Percentiles rank a stretch among this genome's conserved stretches.
Conservation (phyloP, 768 basidiomycete species). For the Ramaria sp. region DNA sequence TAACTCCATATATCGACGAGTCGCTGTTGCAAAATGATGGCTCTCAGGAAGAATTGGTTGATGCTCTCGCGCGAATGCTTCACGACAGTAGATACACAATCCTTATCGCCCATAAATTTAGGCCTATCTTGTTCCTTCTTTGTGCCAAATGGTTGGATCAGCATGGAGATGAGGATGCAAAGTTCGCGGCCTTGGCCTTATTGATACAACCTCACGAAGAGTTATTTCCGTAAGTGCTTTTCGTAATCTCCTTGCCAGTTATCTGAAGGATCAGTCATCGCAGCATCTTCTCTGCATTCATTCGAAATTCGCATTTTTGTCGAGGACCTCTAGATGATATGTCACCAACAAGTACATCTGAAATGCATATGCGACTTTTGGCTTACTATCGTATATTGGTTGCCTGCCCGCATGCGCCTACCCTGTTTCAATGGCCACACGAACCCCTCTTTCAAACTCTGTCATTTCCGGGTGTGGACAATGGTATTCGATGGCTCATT, state of each 20-base stretch:
- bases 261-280: background rate
- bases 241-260: background rate
- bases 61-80: slow-evolving; percentile 48
- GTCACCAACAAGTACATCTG: slow-evolving; percentile 25
- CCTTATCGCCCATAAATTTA: slow-evolving; percentile 50
- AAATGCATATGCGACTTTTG: slow-evolving; percentile 62
- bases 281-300: slow-evolving; percentile 20
- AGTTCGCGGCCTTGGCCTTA: slow-evolving; percentile 23
- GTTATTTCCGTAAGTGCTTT: slow-evolving; percentile 21
- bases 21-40: background rate
- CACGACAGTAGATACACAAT: slow-evolving; percentile 51
- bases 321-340: slow-evolving; percentile 3
- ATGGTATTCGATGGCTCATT: slow-evolving; percentile 55
- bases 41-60: slow-evolving; percentile 34
- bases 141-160: slow-evolving; percentile 73
- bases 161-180: slow-evolving; percentile 26
- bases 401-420: slow-evolving; percentile 60
- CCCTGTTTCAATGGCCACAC: slow-evolving; percentile 47
- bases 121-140: slow-evolving; percentile 71
- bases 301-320: slow-evolving; percentile 51
- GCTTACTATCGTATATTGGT: slow-evolving; percentile 74
- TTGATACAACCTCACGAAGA: slow-evolving; percentile 20
- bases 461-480: slow-evolving; percentile 44
- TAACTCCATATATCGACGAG: background rate
- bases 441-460: slow-evolving; percentile 33